Evolutionary conservation across 805 yeast species (phyloP).

Genomic region (Lipomyces spencermartinsiae): DNA sequence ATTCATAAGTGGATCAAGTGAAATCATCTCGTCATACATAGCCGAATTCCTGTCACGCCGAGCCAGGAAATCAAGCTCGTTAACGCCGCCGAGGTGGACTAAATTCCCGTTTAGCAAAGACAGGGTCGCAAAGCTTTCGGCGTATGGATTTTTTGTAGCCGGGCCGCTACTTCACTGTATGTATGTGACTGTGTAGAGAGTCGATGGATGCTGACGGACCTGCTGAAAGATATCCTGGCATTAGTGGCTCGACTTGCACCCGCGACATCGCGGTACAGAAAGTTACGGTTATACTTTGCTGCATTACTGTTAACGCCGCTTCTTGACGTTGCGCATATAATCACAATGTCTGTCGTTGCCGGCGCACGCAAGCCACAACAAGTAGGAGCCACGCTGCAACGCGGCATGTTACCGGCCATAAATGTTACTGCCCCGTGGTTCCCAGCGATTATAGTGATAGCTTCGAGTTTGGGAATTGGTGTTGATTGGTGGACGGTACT

Average conservation of each 20-base stretch:
- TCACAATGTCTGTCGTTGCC: conserved; percentile 17
- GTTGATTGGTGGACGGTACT: conserved; percentile 15
- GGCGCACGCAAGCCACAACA: conserved; percentile 20
- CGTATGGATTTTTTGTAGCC: conserved; percentile 20
- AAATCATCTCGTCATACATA: conserved; percentile 14
- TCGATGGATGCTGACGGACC: not conserved
- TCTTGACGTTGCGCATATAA: conserved; percentile 14
- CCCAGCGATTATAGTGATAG: conserved; percentile 14
- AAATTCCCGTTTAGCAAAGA: conserved; percentile 9
- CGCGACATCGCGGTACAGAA: conserved; percentile 3
- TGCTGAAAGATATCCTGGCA: not conserved
- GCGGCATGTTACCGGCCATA: conserved; percentile 17
- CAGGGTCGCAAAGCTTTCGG: conserved; percentile 12
- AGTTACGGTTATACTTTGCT: conserved; percentile 12
- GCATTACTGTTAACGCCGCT: conserved; percentile 13
- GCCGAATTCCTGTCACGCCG: conserved; percentile 10
- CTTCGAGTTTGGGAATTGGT: conserved; percentile 2
- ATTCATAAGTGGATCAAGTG: conserved; percentile 13
- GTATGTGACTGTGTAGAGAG: not conserved
- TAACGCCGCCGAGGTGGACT: not conserved
- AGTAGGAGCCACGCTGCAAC: conserved; percentile 15
- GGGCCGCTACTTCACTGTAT: conserved; percentile 23
- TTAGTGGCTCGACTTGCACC: conserved; percentile 12
- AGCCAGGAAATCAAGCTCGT: not conserved
- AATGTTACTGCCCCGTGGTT: conserved; percentile 18